A percentile compares a stretch with the other conserved stretches of the same genome.
Conservation (phyloP, 768 basidiomycete genomes). For the Amylocystis lapponica region DNA sequence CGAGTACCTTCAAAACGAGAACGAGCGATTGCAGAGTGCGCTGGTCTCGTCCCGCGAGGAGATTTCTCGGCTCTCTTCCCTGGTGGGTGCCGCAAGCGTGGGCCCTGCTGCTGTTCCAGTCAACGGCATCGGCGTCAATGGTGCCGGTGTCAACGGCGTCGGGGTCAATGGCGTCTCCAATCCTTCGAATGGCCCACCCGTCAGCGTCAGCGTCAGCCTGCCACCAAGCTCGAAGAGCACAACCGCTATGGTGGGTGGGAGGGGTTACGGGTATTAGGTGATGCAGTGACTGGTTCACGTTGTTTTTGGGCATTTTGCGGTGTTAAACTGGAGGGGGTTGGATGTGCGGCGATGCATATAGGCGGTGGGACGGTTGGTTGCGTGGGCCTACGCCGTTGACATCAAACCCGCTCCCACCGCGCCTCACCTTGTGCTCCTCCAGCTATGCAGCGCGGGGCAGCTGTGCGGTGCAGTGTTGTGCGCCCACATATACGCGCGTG, state of each 20-base stretch:
- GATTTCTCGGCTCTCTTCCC: constrained; percentile 72
- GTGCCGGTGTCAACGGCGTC: constrained; percentile 13
- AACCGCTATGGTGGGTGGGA: constrained; percentile 23
- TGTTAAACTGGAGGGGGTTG: neutral
- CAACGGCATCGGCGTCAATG: constrained; percentile 12
- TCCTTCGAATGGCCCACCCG: constrained; percentile 26
- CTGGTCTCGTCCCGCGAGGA: constrained; percentile 89
- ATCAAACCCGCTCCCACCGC: too few species aligned
- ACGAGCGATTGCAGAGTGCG: constrained; percentile 86
- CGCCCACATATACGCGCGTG: too few species aligned
- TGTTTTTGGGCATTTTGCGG: neutral
- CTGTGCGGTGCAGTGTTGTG: too few species aligned
- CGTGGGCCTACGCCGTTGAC: neutral
- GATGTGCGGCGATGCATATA: neutral
- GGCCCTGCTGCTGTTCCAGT: constrained; percentile 22
- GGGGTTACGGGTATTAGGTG: constrained; percentile 32
- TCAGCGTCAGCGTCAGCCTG: constrained; percentile 39
- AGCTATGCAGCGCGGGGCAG: too few species aligned
- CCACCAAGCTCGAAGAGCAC: constrained; percentile 29
- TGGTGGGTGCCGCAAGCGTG: constrained; percentile 63
- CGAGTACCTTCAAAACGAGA: constrained; percentile 88
- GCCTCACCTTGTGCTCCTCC: neutral
- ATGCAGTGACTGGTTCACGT: neutral
- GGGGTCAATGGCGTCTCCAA: constrained; percentile 16
- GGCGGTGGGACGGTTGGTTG: neutral